Conservation (phyloP, 2,329 filamentous ascomycete genomes). For the Arthrinium phaeospermum region DNA sequence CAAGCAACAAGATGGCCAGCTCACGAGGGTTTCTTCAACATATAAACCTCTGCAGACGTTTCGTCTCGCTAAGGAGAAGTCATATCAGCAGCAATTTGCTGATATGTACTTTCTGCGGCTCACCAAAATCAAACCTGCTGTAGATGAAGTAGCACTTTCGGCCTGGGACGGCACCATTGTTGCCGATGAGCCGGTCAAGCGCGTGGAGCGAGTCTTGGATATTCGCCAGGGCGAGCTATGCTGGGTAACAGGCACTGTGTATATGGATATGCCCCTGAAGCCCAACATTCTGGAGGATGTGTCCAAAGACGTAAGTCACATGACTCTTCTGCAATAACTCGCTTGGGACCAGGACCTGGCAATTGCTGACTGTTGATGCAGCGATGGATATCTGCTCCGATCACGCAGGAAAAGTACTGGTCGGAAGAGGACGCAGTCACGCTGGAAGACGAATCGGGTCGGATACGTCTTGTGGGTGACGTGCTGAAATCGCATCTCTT, state of each 20-base stretch:
- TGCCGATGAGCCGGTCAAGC: slow-evolving; percentile 74
- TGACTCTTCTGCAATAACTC: neutral
- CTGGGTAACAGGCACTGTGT: slow-evolving; percentile 93
- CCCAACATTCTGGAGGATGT: slow-evolving; percentile 96
- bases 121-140: slow-evolving; percentile 82
- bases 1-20: slow-evolving; percentile 43
- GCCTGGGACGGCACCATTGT: slow-evolving; percentile 83
- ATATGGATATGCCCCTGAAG: slow-evolving; percentile 96
- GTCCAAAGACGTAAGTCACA: slow-evolving; percentile 76
- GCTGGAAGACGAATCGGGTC: slow-evolving; percentile 94
- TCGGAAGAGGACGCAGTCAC: slow-evolving; percentile 74
- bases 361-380: slow-evolving; percentile 41
- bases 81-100: slow-evolving; percentile 94
- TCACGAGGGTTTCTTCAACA: slow-evolving; percentile 58
- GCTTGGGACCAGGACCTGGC: slow-evolving; percentile 19
- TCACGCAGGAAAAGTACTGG: slow-evolving; percentile 77
- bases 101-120: slow-evolving; percentile 97
- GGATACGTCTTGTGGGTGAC: slow-evolving; percentile 78
- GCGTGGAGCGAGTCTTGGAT: slow-evolving; percentile 88
- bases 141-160: slow-evolving; percentile 74
- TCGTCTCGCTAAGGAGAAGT: slow-evolving; percentile 69
- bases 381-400: slow-evolving; percentile 89
- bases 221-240: slow-evolving; percentile 94
- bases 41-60: slow-evolving; percentile 83
- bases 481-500: slow-evolving; percentile 71